Base-by-base conservation (phyloP, 805 yeast genomes). In the Komagataella mondaviorum region DNA sequence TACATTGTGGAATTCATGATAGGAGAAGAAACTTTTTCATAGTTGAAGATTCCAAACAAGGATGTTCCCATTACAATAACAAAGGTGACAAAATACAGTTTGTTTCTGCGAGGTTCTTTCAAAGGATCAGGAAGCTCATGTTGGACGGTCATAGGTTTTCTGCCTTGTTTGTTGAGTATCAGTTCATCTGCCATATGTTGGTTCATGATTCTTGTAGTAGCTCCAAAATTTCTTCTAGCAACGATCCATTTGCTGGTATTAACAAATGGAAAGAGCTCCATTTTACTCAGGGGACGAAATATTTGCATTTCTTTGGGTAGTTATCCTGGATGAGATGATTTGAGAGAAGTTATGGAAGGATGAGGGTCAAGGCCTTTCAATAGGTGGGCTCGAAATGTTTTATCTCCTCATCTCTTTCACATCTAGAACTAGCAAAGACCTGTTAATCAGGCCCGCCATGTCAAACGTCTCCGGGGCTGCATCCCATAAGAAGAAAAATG, bases 1-100 rank as follows among this genome's bases (percentile, higher is more conserved):
- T 88, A 89, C 64, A 93, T 70, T 3, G 96, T 85, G 6, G 96
- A 90, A 45, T 85, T 78, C 59, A 91, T 85, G 53, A 91, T 77
- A 1, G 98, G 97, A 12, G 96, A 87, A 47, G 85, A 81, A 17
- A 89, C 81, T 64, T 89, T 90, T 64, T 93, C 99, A 67, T 91
- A 90, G 71, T 93, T 90, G 76, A 91, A 83, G 59, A 91, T 86
- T 30, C 86, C 75, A 30, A 76, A 70, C 49, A 84, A 67, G 1
- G 83, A 68, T 3, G 72, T 66, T 22, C 75, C 75, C 76, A 84
- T 80, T 50, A 76, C 66, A 12, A 70, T 64, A 48, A 75, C 66
- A 61, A 85, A 85, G 2, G 68, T 66, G 5, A 72, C 64, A 63
- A 89, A 83, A 52, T 80, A 78, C 20, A 70, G 59, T 51, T 81